Evolutionary conservation across 345 rosid species (phyloP).

Genomic region (Cardiospermum halicacabum): DNA sequence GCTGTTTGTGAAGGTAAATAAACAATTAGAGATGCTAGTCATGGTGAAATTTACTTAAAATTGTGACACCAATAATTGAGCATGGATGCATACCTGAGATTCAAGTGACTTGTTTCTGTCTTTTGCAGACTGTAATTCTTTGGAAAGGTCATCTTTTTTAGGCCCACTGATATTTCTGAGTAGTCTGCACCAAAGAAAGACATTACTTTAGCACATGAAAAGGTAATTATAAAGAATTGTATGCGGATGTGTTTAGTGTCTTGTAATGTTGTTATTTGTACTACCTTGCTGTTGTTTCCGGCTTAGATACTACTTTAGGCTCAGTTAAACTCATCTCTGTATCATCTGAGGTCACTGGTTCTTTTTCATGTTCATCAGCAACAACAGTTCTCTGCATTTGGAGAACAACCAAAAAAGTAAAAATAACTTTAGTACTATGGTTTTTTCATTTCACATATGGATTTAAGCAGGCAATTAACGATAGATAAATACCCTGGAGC

Average conservation of each 20-base stretch:
- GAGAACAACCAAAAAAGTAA: not conserved
- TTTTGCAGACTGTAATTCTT: constrained; percentile 18
- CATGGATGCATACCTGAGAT: constrained; percentile 29
- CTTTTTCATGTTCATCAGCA: not conserved
- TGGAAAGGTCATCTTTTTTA: not conserved
- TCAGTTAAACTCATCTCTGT: constrained; percentile 1
- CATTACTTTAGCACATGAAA: not conserved
- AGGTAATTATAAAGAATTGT: not conserved
- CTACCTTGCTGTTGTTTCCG: constrained; percentile 22
- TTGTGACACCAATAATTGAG: not conserved
- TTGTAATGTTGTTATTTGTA: not conserved
- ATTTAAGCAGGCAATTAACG: not conserved
- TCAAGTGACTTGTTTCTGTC: constrained; percentile 27
- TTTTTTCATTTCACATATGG: not conserved
- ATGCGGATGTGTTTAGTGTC: not conserved
- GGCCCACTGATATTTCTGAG: not conserved
- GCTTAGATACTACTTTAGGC: constrained; percentile 21
- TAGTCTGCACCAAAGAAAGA: constrained; percentile 12
- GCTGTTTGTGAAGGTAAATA: constrained; percentile 20
- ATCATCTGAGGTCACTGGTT: not conserved
- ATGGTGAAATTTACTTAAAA: too few species aligned
- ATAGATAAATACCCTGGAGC: not conserved
- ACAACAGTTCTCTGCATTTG: not conserved
- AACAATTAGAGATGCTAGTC: not conserved
- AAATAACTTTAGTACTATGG: too few species aligned